Conservation (phyloP, 768 basidiomycete genomes). For the Boletus pseudopeckii region DNA sequence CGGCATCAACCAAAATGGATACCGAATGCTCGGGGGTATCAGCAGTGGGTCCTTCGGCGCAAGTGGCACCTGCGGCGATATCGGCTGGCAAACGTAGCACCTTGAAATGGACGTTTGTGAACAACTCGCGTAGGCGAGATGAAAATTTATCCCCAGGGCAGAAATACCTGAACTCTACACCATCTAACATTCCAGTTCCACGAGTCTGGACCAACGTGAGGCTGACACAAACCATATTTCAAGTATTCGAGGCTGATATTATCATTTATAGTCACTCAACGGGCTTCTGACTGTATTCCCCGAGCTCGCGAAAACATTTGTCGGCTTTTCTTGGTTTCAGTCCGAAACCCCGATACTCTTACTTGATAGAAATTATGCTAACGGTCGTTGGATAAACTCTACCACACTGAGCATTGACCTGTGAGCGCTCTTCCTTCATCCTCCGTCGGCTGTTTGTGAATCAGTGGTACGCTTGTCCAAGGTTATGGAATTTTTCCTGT, state of each 20-base stretch:
- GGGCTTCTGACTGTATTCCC: constrained; percentile 24
- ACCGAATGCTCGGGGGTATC: not conserved
- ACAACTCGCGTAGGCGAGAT: not conserved
- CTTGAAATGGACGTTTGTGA: constrained; percentile 21
- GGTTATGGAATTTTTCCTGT: constrained; percentile 27
- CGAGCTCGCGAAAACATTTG: constrained; percentile 17
- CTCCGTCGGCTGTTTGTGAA: not conserved
- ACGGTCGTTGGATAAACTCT: constrained; percentile 17
- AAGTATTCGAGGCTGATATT: not conserved
- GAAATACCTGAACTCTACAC: not conserved
- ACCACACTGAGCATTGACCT: constrained; percentile 19
- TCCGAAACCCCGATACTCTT: constrained; percentile 28
- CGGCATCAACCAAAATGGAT: not conserved
- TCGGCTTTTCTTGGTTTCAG: constrained; percentile 26
- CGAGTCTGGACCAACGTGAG: constrained; percentile 31
- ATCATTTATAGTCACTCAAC: constrained; percentile 17
- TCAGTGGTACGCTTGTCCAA: not conserved
- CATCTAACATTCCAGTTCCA: constrained; percentile 8
- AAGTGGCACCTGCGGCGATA: not conserved
- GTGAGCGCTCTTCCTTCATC: constrained; percentile 13
- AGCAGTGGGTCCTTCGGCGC: not conserved
- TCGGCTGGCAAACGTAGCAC: not conserved
- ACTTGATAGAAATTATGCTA: constrained; percentile 8
- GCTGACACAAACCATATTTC: not conserved
- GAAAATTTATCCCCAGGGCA: not conserved